A percentile compares a stretch with the other conserved stretches of the same genome.
Evolutionary conservation across 1,139 yeast genomes (phyloP).

Genomic region (Magnusiomyces tetraspermus): DNA sequence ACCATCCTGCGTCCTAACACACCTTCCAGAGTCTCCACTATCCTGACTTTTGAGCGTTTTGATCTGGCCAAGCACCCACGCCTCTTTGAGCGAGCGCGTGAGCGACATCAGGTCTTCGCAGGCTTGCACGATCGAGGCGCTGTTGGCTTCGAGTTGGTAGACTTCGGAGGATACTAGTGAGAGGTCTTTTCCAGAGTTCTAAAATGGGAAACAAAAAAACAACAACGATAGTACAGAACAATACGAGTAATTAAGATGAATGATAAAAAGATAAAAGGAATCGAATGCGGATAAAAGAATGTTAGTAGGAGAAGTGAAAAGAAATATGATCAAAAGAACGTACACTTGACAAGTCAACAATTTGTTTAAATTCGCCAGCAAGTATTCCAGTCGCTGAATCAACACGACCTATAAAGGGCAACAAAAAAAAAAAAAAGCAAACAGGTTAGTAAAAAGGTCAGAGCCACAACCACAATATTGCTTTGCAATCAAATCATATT

Average conservation of each 20-base stretch:
- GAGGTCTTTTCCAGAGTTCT: constrained; percentile 30
- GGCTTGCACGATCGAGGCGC: constrained; percentile 31
- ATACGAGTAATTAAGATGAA: background rate
- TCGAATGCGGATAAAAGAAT: too few relatives aligned
- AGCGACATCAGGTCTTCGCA: constrained; percentile 35
- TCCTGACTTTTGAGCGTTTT: constrained; percentile 22
- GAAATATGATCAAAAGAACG: constrained; percentile 8
- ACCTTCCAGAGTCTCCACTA: constrained; percentile 12
- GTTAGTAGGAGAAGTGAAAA: background rate
- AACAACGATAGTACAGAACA: background rate
- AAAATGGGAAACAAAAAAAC: constrained; percentile 5
- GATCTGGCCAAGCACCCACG: constrained; percentile 37
- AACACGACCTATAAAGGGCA: constrained; percentile 24
- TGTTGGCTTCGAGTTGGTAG: constrained; percentile 30
- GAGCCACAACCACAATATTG: too few relatives aligned
- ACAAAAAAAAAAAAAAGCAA: background rate
- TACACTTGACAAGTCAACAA: constrained; percentile 24
- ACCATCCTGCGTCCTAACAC: constrained; percentile 1
- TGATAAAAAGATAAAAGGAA: background rate
- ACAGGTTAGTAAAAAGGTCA: too few relatives aligned
- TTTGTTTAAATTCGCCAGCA: constrained; percentile 24
- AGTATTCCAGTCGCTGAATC: constrained; percentile 30
- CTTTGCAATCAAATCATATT: too few relatives aligned
- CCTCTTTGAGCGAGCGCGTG: constrained; percentile 35
- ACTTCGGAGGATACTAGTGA: constrained; percentile 29